Evolutionary conservation across 108 stramenopile genomes (phyloP), one percentile per base, ranked within the genome.

Genomic region (Fistulifera pelliculosa): DNA sequence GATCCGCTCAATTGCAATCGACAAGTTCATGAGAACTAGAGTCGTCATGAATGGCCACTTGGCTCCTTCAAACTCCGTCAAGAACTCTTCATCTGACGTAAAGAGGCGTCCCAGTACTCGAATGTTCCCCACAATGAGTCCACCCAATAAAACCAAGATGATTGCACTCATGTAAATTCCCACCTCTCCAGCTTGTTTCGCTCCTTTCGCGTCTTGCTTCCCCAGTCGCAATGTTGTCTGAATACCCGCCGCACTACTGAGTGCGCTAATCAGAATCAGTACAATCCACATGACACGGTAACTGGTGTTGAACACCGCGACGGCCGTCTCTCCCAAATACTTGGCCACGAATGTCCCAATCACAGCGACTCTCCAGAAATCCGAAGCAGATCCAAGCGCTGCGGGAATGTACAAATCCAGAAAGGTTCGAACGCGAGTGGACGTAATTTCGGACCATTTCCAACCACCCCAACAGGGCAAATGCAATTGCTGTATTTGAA

Each of bases 241-340:
- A 67, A 79, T 68, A 1, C 72, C 38, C 19, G 69, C 60, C 24
- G 84, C 89, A 35, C 69, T 71, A 0, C 71, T 56, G 21, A 85
- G 45, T 1, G 85, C 74, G 26, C 68, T 72, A 11, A 85, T 71
- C 28, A 87, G 56, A 11, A 76, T 83, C 49, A 92, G 56, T 1
- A 74, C 75, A 50, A 92, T 92, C 90, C 90, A 92, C 61, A 92
- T 75, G 58, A 92, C 81, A 17, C 87, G 74, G 58, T 92, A 92
- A 1, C 81, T 79, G 1, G 90, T 80, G 62, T 92, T 92, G 69
- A 92, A 92, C 19, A 92, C 72, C 2, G 79, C 90, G 12, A 87
- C 75, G 51, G 84, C 78, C 28, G 25, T 53, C 54, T 87, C 78
- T 27, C 84, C 85, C 38, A 92, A 25, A 12, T 61, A 58, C 6